Percentiles rank a stretch among this genome's conserved stretches.
Conservation (phyloP, 2,329 filamentous ascomycete species). For the Cytospora piceicola region DNA sequence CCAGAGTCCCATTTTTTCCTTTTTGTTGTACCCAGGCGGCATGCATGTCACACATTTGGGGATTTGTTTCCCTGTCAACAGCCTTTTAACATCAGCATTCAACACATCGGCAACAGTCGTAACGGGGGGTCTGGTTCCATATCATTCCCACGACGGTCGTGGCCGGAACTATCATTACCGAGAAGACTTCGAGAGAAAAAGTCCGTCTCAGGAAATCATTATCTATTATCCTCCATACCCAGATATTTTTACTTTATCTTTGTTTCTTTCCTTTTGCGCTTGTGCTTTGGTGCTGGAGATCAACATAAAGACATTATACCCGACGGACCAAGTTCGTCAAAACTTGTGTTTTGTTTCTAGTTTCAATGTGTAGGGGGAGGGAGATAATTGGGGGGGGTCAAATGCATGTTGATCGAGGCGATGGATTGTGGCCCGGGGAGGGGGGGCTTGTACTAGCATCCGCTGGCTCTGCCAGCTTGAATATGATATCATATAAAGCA, state of each 20-base stretch:
- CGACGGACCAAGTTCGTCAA: conserved; percentile 18
- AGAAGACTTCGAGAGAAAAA: background rate
- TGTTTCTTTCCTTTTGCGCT: conserved; percentile 11
- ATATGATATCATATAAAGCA: background rate
- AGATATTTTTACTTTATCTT: background rate
- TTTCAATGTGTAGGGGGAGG: conserved; percentile 13
- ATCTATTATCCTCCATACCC: background rate
- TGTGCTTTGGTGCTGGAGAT: conserved; percentile 16
- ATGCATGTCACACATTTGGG: background rate
- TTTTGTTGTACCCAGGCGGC: background rate
- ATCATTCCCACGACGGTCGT: background rate
- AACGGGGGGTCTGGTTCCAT: background rate
- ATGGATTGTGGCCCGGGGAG: background rate
- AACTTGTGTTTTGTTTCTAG: conserved; percentile 11
- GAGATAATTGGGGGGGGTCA: background rate
- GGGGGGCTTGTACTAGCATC: background rate
- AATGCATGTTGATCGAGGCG: background rate
- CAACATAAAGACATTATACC: conserved; percentile 28
- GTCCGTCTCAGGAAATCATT: background rate
- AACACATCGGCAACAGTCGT: conserved; percentile 7
- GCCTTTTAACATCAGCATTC: conserved; percentile 1
- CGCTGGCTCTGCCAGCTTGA: conserved; percentile 18
- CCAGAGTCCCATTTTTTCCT: background rate
- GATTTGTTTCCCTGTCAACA: background rate
- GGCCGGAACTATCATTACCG: background rate